A percentile compares a stretch with the other conserved stretches of the same genome.
These are phyloP conservation scores for Mycena crocata DNA, from an alignment of 768 basidiomycete genomes.

Conservation along the genomic window DNA sequence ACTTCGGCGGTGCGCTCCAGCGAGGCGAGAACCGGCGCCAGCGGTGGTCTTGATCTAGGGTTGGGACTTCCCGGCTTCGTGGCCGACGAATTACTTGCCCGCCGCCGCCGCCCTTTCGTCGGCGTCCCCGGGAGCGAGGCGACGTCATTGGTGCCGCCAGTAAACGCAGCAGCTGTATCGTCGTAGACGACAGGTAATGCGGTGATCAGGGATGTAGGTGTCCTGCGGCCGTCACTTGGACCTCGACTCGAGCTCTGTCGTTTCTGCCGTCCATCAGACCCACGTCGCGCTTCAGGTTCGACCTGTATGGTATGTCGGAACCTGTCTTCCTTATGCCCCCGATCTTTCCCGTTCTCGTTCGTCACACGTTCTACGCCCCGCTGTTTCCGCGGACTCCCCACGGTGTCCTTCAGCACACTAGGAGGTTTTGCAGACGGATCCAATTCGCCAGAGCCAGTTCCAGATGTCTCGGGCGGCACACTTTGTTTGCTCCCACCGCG, in stretches of 20 bases:
- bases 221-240: slow-evolving; percentile 5
- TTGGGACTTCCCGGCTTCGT: not conserved
- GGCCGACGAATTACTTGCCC: slow-evolving; percentile 15
- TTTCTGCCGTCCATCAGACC: slow-evolving; percentile 16
- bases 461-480: not conserved
- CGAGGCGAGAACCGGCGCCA: slow-evolving; percentile 18
- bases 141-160: not conserved
- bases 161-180: not conserved
- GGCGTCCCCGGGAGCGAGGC: not conserved
- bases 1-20: slow-evolving; percentile 24
- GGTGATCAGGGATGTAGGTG: not conserved
- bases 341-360: slow-evolving; percentile 24
- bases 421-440: not conserved
- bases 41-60: not conserved
- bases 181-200: slow-evolving; percentile 10
- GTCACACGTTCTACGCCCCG: slow-evolving; percentile 1
- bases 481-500: slow-evolving; percentile 15
- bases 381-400: slow-evolving; percentile 28
- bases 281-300: slow-evolving; percentile 76
- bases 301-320: slow-evolving; percentile 96
- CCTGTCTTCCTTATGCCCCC: slow-evolving; percentile 13
- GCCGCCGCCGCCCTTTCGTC: slow-evolving; percentile 19
- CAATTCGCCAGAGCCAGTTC: slow-evolving; percentile 46
- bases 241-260: slow-evolving; percentile 17
- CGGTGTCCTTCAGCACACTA: slow-evolving; percentile 15